Percentiles rank a stretch among this genome's conserved stretches.
phyloP scores from a whole-genome alignment of 768 basidiomycete genomes.

The Amanita rimosa region DNA sequence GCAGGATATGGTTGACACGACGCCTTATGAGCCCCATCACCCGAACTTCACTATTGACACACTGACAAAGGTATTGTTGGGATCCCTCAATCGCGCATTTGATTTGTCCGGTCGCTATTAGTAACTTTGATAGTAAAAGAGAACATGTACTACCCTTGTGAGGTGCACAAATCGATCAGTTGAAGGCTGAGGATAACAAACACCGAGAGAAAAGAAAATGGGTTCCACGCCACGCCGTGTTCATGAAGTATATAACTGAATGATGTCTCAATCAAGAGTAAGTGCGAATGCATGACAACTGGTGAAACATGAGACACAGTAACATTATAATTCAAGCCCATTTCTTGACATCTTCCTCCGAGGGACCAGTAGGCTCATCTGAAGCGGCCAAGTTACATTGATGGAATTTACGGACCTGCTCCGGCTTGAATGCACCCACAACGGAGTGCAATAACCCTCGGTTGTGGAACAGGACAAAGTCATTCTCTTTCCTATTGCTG shows the following conservation, averaged over 20 bases:
- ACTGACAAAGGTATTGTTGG: constrained; percentile 55
- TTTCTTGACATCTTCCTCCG: constrained; percentile 49
- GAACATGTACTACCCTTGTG: too few species aligned
- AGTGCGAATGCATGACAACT: too few species aligned
- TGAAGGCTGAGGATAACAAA: too few species aligned
- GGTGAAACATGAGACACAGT: too few species aligned
- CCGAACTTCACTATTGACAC: constrained; percentile 24
- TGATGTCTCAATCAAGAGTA: too few species aligned
- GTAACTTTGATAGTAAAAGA: too few species aligned
- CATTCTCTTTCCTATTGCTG: constrained; percentile 33
- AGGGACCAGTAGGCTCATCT: constrained; percentile 58
- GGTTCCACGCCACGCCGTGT: too few species aligned
- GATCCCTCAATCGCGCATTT: constrained; percentile 44
- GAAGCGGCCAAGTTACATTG: constrained; percentile 85
- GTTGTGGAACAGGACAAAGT: constrained; percentile 82
- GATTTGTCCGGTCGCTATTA: not conserved
- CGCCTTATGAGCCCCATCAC: constrained; percentile 26
- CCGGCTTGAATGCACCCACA: constrained; percentile 60
- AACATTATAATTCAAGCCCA: constrained; percentile 28
- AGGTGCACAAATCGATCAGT: too few species aligned
- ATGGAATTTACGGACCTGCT: constrained; percentile 67
- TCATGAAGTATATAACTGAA: too few species aligned
- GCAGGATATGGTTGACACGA: constrained; percentile 66
- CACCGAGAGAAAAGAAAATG: too few species aligned
- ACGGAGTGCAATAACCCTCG: constrained; percentile 74